Evolutionary conservation across 2,329 filamentous ascomycete species (phyloP).

Genomic region (Trichophyton schoenleinii): DNA sequence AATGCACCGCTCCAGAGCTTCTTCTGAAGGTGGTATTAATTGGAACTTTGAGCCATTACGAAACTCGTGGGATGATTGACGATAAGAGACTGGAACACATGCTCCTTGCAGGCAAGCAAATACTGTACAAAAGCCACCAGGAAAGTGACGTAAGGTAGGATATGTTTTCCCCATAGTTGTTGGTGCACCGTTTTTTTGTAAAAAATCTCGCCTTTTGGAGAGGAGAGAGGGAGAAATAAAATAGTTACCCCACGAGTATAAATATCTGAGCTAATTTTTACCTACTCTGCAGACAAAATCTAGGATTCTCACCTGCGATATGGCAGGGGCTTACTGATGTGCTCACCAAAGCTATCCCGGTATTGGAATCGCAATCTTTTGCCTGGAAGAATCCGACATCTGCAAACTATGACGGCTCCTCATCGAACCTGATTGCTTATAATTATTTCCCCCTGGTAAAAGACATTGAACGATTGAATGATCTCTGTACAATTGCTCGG

Average conservation of each 20-base stretch:
- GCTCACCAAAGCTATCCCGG: slow-evolving; percentile 47
- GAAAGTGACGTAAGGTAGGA: slow-evolving; percentile 42
- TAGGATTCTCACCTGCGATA: slow-evolving; percentile 44
- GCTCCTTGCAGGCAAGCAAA: slow-evolving; percentile 48
- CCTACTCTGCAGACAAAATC: slow-evolving; percentile 35
- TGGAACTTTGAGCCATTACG: slow-evolving; percentile 46
- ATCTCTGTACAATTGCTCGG: slow-evolving; percentile 48
- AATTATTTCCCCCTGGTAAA: slow-evolving; percentile 47
- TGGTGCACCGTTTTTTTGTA: neutral
- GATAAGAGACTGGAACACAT: slow-evolving; percentile 45
- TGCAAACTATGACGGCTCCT: slow-evolving; percentile 47
- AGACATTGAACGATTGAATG: slow-evolving; percentile 51
- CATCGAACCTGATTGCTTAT: slow-evolving; percentile 48
- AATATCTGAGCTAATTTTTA: neutral
- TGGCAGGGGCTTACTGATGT: slow-evolving; percentile 49
- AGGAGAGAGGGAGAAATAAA: neutral
- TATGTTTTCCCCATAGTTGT: neutral
- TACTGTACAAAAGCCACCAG: slow-evolving; percentile 45
- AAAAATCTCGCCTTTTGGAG: neutral
- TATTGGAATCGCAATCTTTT: slow-evolving; percentile 50
- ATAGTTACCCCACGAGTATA: neutral
- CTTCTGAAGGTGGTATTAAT: slow-evolving; percentile 37
- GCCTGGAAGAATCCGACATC: slow-evolving; percentile 45
- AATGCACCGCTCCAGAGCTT: slow-evolving; percentile 36
- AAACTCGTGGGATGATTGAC: slow-evolving; percentile 47